Evolutionary conservation across 1,139 yeast species (phyloP), one percentile per base, ranked within the genome.

Genomic region (Geotrichum fermentans): DNA sequence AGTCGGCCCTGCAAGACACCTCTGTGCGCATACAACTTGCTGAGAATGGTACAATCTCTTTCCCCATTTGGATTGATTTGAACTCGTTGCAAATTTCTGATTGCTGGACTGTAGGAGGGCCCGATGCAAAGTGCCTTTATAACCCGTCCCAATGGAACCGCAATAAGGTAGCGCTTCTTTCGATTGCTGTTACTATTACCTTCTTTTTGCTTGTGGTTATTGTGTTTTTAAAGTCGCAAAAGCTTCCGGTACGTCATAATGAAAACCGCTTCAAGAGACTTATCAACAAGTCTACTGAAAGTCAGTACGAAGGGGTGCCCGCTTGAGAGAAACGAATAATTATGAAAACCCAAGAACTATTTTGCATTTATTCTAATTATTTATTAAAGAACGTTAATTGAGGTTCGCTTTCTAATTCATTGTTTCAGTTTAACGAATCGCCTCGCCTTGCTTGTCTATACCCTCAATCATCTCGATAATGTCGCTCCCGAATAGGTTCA

Each of bases 31-130:
- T 44, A 1, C 32, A 37, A 16, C 30, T 51, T 8, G 38, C 37
- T 8, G 56, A 74, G 8, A 51, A 60, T 14, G 49, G 33, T 5
- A 30, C 52, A 21, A 42, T 52, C 20, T 36, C 40, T 5, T 45
- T 63, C 64, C 58, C 63, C 0, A 72, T 83, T 0, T 92, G 97
- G 97, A 77, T 89, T 2, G 92, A 89, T 64, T 59, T 89, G 55
- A 92, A 92, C 63, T 88, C 92, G 28, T 73, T 92, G 16, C 77
- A 88, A 0, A 80, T 81, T 4, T 67, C 75, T 16, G 76, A 80
- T 49, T 90, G 98, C 63, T 90, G 94, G 89, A 90, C 89, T 2
- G 68, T 80, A 1, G 97, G 95, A 1, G 96, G 96, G 0, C 80
- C 90, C 0, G 74, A 78, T 53, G 83, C 94, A 0, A 66, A 69